Conservation (phyloP, 2,329 filamentous ascomycete genomes). For the Aureobasidium sp. region DNA sequence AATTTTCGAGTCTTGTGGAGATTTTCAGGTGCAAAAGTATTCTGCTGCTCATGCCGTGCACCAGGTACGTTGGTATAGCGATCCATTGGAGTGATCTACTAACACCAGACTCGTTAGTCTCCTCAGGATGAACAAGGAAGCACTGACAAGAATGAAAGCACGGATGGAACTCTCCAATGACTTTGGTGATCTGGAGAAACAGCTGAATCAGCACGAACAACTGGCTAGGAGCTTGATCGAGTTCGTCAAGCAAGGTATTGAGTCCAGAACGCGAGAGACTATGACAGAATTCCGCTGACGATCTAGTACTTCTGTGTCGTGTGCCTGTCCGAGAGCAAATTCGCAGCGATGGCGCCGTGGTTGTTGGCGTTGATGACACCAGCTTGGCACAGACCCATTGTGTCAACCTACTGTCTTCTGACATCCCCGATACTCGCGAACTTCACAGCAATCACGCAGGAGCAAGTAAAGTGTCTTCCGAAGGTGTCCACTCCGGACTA, state of each 20-base stretch:
- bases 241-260: not conserved
- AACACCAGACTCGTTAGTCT: not conserved
- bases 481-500: not conserved
- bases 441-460: not conserved
- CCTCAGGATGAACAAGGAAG: not conserved
- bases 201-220: not conserved
- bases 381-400: not conserved
- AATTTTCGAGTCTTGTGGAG: not conserved
- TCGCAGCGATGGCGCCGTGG: not conserved
- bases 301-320: not conserved
- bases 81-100: not conserved
- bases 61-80: not conserved
- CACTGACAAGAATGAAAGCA: not conserved
- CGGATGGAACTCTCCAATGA: not conserved
- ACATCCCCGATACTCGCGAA: not conserved
- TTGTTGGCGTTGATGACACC: not conserved
- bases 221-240: not conserved
- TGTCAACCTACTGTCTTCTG: not conserved
- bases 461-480: not conserved
- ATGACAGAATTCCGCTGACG: not conserved
- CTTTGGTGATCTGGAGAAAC: not conserved
- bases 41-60: not conserved
- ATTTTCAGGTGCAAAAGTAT: not conserved
- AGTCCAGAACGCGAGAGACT: not conserved
- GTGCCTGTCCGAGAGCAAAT: not conserved